phyloP scores from a whole-genome alignment of 139 green algal species.

The Limnomonas spitsbergensis region DNA sequence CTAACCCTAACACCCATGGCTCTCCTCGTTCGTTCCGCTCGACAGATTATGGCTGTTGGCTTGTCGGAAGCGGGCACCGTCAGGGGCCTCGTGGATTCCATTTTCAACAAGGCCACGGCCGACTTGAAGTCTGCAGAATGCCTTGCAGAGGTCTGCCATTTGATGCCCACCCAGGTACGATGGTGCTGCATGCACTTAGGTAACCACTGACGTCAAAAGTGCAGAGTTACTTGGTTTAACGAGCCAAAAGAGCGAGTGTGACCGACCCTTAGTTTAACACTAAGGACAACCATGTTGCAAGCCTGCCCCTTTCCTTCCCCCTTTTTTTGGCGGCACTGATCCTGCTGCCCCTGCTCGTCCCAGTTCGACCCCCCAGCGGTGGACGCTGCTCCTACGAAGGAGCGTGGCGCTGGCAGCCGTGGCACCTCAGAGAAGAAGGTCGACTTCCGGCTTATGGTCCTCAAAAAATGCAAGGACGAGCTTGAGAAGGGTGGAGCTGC shows the following conservation, averaged over 20 bases:
- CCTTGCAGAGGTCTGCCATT: neutral
- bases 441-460: slow-evolving; percentile 17
- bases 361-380: slow-evolving; percentile 6
- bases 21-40: neutral
- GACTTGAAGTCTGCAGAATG: neutral
- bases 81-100: slow-evolving; percentile 2
- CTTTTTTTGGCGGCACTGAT: too few relatives aligned
- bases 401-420: neutral
- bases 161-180: slow-evolving; percentile 1
- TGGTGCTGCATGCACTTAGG: neutral
- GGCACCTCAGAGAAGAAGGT: slow-evolving; percentile 11
- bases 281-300: too few relatives aligned
- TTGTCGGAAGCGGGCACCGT: slow-evolving; percentile 9
- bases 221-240: too few relatives aligned
- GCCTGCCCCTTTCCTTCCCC: too few relatives aligned
- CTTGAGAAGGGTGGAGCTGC: slow-evolving; percentile 9
- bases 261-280: too few relatives aligned
- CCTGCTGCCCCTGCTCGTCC: too few relatives aligned
- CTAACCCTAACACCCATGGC: neutral
- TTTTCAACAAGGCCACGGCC: slow-evolving; percentile 5
- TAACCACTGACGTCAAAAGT: too few relatives aligned
- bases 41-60: slow-evolving; percentile 1
- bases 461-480: slow-evolving; percentile 25
- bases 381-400: neutral
- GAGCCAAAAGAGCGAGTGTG: too few relatives aligned